Conservation (phyloP, 163 green algal species). For the Coccomyxa subellipsoidea region DNA sequence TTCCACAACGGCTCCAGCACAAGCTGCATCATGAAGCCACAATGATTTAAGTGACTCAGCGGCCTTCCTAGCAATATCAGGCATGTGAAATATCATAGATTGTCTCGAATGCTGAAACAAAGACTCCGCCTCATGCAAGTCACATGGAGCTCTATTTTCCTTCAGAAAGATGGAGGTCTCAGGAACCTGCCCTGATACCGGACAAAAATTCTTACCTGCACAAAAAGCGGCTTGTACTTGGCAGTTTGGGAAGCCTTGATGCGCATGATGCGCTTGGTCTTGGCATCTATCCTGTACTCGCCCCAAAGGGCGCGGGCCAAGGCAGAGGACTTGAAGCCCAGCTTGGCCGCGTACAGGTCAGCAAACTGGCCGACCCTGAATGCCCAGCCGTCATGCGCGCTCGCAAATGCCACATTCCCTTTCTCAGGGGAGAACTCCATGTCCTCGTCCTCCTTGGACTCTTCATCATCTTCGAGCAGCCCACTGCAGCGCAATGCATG, state of each 20-base stretch:
- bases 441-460: slow-evolving; percentile 52
- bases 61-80: too few species aligned
- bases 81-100: too few species aligned
- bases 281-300: slow-evolving; percentile 81
- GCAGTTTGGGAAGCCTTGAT: slow-evolving; percentile 38
- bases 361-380: slow-evolving; percentile 90
- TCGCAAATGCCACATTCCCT: slow-evolving; percentile 94
- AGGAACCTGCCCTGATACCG: too few species aligned
- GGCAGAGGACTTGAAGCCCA: slow-evolving; percentile 53
- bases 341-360: slow-evolving; percentile 83
- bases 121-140: too few species aligned
- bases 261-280: slow-evolving; percentile 85
- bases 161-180: too few species aligned
- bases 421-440: slow-evolving; percentile 55
- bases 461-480: slow-evolving; percentile 20
- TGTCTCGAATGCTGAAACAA: too few species aligned
- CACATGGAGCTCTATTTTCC: too few species aligned
- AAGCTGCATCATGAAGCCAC: slow-evolving; percentile 55
- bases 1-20: slow-evolving; percentile 93
- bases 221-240: slow-evolving; percentile 84
- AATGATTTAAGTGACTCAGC: too few species aligned
- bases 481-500: background rate
- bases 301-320: slow-evolving; percentile 82
- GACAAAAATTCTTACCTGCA: slow-evolving; percentile 27
- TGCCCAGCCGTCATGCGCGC: slow-evolving; percentile 91